phyloP scores from a whole-genome alignment of 2,329 filamentous ascomycete genomes.

The Clarireedia hainanense region DNA sequence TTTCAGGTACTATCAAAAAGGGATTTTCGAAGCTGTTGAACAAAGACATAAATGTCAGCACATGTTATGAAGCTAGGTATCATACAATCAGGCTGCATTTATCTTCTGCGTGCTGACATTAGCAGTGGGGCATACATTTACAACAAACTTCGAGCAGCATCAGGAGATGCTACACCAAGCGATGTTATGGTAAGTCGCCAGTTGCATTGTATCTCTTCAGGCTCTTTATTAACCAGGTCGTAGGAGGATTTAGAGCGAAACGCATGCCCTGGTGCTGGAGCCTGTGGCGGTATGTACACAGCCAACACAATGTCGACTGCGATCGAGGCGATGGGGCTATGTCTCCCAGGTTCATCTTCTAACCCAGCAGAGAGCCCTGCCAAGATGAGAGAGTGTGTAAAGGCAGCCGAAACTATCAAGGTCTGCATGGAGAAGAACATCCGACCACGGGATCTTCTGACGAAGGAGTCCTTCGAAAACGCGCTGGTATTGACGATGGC shows the following conservation, averaged over 20 bases:
- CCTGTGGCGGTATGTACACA: slow-evolving; percentile 70
- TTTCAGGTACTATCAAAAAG: slow-evolving; percentile 68
- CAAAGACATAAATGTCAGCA: slow-evolving; percentile 78
- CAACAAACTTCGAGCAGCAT: slow-evolving; percentile 64
- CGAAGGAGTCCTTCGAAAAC: slow-evolving; percentile 62
- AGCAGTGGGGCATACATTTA: slow-evolving; percentile 65
- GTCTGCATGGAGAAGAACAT: slow-evolving; percentile 64
- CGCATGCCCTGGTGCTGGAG: slow-evolving; percentile 62
- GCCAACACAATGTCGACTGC: slow-evolving; percentile 71
- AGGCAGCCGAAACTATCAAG: slow-evolving; percentile 60
- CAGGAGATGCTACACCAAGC: slow-evolving; percentile 53
- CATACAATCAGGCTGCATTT: not conserved
- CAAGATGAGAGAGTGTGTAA: slow-evolving; percentile 65
- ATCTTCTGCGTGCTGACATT: not conserved
- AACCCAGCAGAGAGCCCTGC: slow-evolving; percentile 59
- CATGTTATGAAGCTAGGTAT: slow-evolving; percentile 26
- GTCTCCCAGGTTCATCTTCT: slow-evolving; percentile 60
- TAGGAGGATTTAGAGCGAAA: slow-evolving; percentile 60
- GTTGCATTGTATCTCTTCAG: not conserved
- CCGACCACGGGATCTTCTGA: slow-evolving; percentile 58
- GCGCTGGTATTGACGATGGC: slow-evolving; percentile 69
- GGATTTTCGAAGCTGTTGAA: slow-evolving; percentile 73
- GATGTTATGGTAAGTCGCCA: slow-evolving; percentile 54
- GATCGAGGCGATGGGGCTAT: slow-evolving; percentile 65
- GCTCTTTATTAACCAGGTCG: not conserved